Conservation (phyloP, 2,329 filamentous ascomycete species). For the Ceratocystis cubensis region DNA sequence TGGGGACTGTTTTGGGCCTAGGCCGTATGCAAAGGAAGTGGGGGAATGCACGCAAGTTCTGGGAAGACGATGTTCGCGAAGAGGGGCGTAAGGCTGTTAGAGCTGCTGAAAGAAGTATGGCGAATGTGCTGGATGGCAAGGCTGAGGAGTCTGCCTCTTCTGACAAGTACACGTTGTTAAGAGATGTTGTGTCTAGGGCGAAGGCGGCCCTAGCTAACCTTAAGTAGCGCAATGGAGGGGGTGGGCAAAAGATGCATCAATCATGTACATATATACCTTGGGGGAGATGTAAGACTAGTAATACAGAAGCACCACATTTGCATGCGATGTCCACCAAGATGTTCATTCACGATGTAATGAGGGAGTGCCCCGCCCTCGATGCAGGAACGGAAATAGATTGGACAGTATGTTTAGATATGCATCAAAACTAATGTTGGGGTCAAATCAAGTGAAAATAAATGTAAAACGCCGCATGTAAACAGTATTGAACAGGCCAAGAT, state of each 20-base stretch:
- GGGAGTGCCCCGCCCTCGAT: neutral
- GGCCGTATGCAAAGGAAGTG: slow-evolving; percentile 49
- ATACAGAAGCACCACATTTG: neutral
- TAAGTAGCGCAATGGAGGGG: neutral
- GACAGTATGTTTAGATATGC: neutral
- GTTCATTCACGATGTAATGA: neutral
- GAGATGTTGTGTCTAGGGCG: slow-evolving; percentile 35
- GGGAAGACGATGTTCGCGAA: slow-evolving; percentile 55
- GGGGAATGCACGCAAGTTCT: slow-evolving; percentile 47
- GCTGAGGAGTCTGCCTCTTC: slow-evolving; percentile 20
- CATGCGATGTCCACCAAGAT: neutral
- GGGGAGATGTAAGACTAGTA: slow-evolving; percentile 10
- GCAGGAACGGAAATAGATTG: neutral
- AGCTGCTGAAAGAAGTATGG: slow-evolving; percentile 42
- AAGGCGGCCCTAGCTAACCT: slow-evolving; percentile 33
- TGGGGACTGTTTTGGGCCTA: slow-evolving; percentile 48
- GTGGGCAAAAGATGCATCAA: neutral
- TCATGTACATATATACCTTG: slow-evolving; percentile 8
- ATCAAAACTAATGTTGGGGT: neutral
- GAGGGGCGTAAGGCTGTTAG: slow-evolving; percentile 52
- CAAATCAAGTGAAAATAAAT: slow-evolving; percentile 13
- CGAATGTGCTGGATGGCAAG: slow-evolving; percentile 32
- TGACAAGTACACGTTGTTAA: neutral
- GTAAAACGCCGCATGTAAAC: slow-evolving; percentile 12
- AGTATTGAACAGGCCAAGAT: slow-evolving; percentile 11